These are phyloP conservation scores for Apiotrichum gamsii DNA, from an alignment of 1,284 basidiomycete species.

Conservation along the genomic window DNA sequence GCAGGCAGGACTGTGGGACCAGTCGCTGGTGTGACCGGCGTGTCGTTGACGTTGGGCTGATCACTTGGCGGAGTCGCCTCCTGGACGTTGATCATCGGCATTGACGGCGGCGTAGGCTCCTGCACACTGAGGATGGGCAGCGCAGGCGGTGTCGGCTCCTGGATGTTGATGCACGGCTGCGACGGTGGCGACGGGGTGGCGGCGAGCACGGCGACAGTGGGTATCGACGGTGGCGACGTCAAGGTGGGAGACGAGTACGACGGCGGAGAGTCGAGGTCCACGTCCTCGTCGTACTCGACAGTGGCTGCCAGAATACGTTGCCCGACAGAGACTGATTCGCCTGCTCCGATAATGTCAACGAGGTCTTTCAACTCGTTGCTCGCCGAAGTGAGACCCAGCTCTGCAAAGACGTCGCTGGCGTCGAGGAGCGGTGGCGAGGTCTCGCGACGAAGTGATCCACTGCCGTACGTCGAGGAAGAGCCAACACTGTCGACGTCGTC, in stretches of 20 bases:
- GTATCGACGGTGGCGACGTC: neutral
- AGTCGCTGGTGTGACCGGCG: too few species aligned
- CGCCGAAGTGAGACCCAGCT: conserved; percentile 6
- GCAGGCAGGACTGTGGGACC: too few species aligned
- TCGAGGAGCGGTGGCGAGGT: conserved; percentile 10
- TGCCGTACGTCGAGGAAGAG: neutral
- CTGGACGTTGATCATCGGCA: too few species aligned
- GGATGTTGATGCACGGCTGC: too few species aligned
- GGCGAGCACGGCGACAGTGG: neutral
- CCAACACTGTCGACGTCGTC: neutral
- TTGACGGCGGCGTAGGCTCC: too few species aligned
- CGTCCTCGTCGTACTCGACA: conserved; percentile 16
- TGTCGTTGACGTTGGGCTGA: too few species aligned
- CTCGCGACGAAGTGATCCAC: neutral
- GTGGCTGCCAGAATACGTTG: conserved; percentile 18
- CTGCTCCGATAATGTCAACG: conserved; percentile 7
- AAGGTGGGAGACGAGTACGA: neutral
- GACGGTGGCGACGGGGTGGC: neutral
- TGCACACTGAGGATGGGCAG: too few species aligned
- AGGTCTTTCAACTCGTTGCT: conserved; percentile 3
- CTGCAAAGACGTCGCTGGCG: conserved; percentile 4
- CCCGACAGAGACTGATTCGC: conserved; percentile 10
- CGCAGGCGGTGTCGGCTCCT: too few species aligned
- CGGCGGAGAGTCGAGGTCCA: conserved; percentile 2
- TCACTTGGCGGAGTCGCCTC: too few species aligned